A percentile compares a stretch with the other conserved stretches of the same genome.
phyloP scores from a whole-genome alignment of 73 alveolate genomes.

The Symbiodinium natans region DNA sequence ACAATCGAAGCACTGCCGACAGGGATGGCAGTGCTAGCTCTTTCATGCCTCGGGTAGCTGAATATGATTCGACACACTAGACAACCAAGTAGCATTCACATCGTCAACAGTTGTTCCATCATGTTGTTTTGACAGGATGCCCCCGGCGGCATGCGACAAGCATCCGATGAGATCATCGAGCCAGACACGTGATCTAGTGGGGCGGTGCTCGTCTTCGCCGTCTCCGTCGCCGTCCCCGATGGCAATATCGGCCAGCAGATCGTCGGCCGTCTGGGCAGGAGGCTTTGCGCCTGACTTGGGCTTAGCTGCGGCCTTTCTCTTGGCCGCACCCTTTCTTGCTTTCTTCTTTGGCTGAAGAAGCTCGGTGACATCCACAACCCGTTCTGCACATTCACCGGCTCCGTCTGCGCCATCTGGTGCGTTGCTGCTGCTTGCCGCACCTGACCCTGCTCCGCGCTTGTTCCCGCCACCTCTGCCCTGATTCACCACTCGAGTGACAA shows the following conservation, averaged over 20 bases:
- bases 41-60: not conserved
- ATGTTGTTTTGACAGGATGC: not conserved
- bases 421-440: too few relatives aligned
- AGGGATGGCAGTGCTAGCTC: not conserved
- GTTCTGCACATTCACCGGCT: too few relatives aligned
- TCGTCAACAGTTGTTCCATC: too few relatives aligned
- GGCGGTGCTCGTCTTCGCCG: too few relatives aligned
- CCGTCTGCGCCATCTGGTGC: too few relatives aligned
- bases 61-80: too few relatives aligned
- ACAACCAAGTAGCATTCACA: too few relatives aligned
- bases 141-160: not conserved
- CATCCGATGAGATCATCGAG: not conserved
- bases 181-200: not conserved
- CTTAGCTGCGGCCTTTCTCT: not conserved
- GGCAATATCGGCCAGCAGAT: not conserved
- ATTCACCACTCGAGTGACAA: not conserved
- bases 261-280: too few relatives aligned
- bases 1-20: not conserved
- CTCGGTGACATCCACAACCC: not conserved
- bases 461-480: too few relatives aligned
- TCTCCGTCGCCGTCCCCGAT: not conserved
- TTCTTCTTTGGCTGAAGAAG: not conserved
- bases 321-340: not conserved
- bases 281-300: too few relatives aligned
- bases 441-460: not conserved